phyloP scores from a whole-genome alignment of 345 rosid genomes.

The Salix arbutifolia region DNA sequence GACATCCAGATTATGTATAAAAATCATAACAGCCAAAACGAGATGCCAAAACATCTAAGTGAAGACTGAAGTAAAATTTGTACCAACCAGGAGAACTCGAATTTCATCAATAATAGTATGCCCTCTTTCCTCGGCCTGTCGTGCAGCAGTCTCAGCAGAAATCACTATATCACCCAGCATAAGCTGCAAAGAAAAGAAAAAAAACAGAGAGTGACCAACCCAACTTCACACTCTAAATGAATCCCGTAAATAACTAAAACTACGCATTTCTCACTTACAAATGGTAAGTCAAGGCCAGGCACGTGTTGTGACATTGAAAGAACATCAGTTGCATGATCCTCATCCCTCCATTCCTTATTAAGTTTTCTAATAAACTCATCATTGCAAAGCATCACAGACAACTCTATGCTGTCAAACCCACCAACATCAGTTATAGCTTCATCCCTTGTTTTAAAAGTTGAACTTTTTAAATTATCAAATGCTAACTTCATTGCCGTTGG shows the following conservation, averaged over 20 bases:
- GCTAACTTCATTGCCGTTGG: conserved; percentile 82
- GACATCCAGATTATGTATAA: too few species aligned
- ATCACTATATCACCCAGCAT: conserved; percentile 95
- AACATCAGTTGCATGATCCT: conserved; percentile 94
- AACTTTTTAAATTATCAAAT: conserved; percentile 58
- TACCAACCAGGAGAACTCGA: conserved; percentile 81
- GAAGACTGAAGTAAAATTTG: not conserved
- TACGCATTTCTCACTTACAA: conserved; percentile 42
- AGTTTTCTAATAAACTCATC: conserved; percentile 79
- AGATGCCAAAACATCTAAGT: not conserved
- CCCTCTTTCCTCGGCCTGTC: conserved; percentile 89
- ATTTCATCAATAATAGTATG: conserved; percentile 88
- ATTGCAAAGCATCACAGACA: conserved; percentile 82
- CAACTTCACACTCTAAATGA: not conserved
- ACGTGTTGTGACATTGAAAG: conserved; percentile 89
- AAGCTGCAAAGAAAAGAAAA: conserved; percentile 48
- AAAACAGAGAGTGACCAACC: conserved; percentile 5
- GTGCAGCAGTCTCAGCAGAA: conserved; percentile 88
- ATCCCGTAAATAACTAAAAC: not conserved
- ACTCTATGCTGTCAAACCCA: conserved; percentile 61
- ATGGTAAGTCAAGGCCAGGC: conserved; percentile 70
- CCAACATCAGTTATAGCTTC: conserved; percentile 57
- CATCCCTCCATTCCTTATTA: conserved; percentile 90
- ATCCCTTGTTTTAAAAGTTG: conserved; percentile 69
- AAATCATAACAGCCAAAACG: not conserved